Base-by-base conservation (phyloP, 306 rosid species). In the Abrus precatorius region DNA sequence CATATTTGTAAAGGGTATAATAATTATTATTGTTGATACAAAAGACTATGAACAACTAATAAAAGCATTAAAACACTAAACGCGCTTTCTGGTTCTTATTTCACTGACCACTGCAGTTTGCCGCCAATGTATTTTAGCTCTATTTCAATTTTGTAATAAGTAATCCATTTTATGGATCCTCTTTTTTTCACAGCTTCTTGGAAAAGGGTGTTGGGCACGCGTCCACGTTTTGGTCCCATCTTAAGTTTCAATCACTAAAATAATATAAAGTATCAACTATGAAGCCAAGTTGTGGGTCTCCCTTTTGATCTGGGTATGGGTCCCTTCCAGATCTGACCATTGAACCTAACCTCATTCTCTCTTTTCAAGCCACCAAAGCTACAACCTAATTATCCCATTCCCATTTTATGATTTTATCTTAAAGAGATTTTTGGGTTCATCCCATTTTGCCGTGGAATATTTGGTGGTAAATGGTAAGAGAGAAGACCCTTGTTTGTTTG, bases 341-440 rank as follows among this genome's bases (percentile, higher is more conserved):
- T 81, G 85, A 85, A 85, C 55, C 83, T 81, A 56, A 56, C 69
- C 80, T 64, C 9, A 43, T 70, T 76, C 73, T 40, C 52, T 45
- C 83, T 0, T 13, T 68, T 68, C 78, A 5, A 66, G 76, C 74
- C 88, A 71, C 72, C 80, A 83, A 76, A 80, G 40, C 72, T 82
- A 55, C 67, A 62, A 0, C 3, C 60, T 33, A 1, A 38, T 27
- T 28, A 45, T 59, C 61, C 83, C 40, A 11, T 85, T 76, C 82
- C 65, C 71, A 80, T 83, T 82, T 14, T 20, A 20, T 20, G 20
- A 20, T 36, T 36, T 2, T 29, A 8, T 28, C 11, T 61, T 29
- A n/a, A 0, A 3, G 13, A 44, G 20, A 20, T 20, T 33, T 63
- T 71, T 14, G 2, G 50, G 52, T 57, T 2, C 36, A 0, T 7